These are phyloP conservation scores for Iberis pinnata DNA, from an alignment of 345 rosid genomes.

Conservation along the genomic window DNA sequence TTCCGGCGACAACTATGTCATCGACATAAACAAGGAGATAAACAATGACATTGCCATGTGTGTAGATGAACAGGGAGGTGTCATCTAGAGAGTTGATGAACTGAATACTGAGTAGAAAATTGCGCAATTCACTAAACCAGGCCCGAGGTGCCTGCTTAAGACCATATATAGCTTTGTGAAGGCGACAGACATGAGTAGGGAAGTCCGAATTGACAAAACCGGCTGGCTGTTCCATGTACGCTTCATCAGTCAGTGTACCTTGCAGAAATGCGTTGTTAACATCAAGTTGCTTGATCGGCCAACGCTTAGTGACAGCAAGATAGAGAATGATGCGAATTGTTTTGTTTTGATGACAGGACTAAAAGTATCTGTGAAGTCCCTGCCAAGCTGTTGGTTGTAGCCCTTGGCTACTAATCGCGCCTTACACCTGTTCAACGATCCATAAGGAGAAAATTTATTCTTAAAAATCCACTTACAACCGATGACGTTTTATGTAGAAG, in stretches of 20 bases:
- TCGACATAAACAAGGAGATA: neutral
- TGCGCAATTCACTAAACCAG: neutral
- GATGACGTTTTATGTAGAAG: too few relatives aligned
- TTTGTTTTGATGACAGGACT: too few relatives aligned
- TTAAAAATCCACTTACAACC: too few relatives aligned
- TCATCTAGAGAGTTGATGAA: neutral
- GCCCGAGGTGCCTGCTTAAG: neutral
- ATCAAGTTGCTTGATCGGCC: neutral
- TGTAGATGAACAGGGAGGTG: neutral
- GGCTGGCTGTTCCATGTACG: neutral
- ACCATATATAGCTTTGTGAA: neutral
- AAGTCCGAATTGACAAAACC: neutral
- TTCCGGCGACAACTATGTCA: neutral
- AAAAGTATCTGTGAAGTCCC: too few relatives aligned
- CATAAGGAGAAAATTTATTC: too few relatives aligned
- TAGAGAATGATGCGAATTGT: too few relatives aligned
- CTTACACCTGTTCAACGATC: too few relatives aligned
- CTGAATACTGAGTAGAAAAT: neutral
- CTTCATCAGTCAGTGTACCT: neutral
- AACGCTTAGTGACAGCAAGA: too few relatives aligned
- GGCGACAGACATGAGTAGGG: neutral
- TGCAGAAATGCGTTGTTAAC: neutral
- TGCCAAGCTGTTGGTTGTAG: too few relatives aligned
- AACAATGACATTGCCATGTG: neutral
- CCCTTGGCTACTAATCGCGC: too few relatives aligned